These are phyloP conservation scores for Aquilaria yunnanensis DNA, from an alignment of 345 rosid species.

Conservation along the genomic window DNA sequence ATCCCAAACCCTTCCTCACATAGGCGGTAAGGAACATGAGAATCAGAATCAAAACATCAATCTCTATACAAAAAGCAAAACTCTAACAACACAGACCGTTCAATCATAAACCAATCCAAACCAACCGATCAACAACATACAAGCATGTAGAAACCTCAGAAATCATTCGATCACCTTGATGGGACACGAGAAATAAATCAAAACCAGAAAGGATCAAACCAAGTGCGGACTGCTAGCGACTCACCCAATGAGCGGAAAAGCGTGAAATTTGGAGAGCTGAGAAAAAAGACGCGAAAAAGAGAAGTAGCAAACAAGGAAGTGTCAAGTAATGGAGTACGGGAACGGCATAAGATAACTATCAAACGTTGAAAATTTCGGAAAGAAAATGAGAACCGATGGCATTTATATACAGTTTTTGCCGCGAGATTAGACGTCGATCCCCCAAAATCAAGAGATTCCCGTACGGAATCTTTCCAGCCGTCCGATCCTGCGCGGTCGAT, in stretches of 20 bases:
- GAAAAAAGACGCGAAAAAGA: too few species aligned
- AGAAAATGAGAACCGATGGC: not conserved
- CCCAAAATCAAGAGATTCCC: too few species aligned
- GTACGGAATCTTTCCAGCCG: too few species aligned
- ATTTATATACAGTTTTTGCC: too few species aligned
- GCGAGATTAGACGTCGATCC: too few species aligned
- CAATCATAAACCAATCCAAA: too few species aligned
- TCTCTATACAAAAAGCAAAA: too few species aligned
- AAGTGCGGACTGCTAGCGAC: not conserved
- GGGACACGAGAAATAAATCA: slow-evolving; percentile 2
- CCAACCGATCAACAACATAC: not conserved
- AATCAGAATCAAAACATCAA: too few species aligned
- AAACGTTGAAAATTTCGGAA: slow-evolving; percentile 10
- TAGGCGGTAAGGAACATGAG: too few species aligned
- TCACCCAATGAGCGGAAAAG: slow-evolving; percentile 11
- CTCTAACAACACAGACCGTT: too few species aligned
- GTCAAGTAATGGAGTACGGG: slow-evolving; percentile 8
- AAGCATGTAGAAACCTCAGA: slow-evolving; percentile 1
- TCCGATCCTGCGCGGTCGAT: too few species aligned
- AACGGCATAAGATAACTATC: slow-evolving; percentile 15
- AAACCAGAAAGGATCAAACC: not conserved
- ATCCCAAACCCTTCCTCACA: too few species aligned
- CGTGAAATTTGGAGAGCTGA: slow-evolving; percentile 6
- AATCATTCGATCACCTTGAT: not conserved
- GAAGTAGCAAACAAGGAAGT: not conserved